A percentile compares a stretch with the other conserved stretches of the same genome.
These are phyloP conservation scores for Ceratocystis alfenasii DNA, from an alignment of 2,329 filamentous ascomycete genomes.

Conservation along the genomic window DNA sequence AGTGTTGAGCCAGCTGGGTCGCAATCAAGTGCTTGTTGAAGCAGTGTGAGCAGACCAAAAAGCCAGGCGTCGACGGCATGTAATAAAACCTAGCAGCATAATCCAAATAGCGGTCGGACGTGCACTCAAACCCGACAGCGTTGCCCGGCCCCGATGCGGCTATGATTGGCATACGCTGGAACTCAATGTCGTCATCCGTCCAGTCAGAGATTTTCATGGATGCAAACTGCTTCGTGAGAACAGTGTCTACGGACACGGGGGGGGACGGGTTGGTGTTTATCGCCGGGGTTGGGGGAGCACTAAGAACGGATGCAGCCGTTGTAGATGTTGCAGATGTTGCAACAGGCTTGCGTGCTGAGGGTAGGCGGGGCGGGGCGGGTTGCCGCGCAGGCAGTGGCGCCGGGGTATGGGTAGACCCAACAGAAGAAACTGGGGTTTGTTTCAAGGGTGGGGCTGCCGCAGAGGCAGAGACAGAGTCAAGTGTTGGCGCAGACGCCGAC, in stretches of 20 bases:
- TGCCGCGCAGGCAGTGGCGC: background rate
- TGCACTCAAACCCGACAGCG: slow-evolving; percentile 11
- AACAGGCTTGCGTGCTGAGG: slow-evolving; percentile 9
- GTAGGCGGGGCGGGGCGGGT: background rate
- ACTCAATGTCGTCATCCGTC: slow-evolving; percentile 11
- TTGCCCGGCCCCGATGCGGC: slow-evolving; percentile 9
- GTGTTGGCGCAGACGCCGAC: background rate
- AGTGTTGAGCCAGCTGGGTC: slow-evolving; percentile 27
- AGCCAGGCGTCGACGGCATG: slow-evolving; percentile 26
- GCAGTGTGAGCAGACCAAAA: slow-evolving; percentile 34
- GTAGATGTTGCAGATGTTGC: background rate
- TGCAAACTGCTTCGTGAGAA: background rate
- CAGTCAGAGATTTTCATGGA: slow-evolving; percentile 5
- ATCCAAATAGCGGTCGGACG: slow-evolving; percentile 22
- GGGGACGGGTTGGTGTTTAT: background rate
- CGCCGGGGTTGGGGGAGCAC: background rate
- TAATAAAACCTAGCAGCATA: slow-evolving; percentile 30
- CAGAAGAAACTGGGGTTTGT: background rate
- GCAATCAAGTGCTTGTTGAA: slow-evolving; percentile 31
- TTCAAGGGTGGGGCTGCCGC: background rate
- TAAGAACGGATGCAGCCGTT: too few species aligned
- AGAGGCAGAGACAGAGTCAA: background rate
- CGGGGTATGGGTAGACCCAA: background rate
- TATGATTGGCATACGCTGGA: background rate
- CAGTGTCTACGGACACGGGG: background rate